These are phyloP conservation scores for Euphorbia celastroides DNA, from an alignment of 441 rosid genomes.

Conservation along the genomic window DNA sequence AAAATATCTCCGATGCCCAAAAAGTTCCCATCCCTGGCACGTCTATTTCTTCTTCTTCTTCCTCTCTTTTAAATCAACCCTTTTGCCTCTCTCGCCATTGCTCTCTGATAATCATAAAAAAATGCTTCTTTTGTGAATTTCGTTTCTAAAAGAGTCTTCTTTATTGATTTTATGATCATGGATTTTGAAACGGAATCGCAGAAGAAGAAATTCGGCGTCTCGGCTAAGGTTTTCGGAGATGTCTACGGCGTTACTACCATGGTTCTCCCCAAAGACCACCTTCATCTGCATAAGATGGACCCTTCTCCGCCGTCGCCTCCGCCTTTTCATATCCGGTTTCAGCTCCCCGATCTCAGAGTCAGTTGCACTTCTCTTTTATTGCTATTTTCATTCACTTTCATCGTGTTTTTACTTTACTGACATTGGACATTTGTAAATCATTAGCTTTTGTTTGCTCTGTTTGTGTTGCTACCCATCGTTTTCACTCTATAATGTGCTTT, in stretches of 20 bases:
- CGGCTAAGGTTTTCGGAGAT: constrained; percentile 36
- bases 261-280: constrained; percentile 56
- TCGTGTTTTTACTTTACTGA: not conserved
- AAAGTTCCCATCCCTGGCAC: no score
- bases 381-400: no score
- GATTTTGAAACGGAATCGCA: constrained; percentile 42
- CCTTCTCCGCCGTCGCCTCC: constrained; percentile 27
- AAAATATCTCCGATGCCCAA: not conserved
- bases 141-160: not conserved
- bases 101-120: not conserved
- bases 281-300: constrained; percentile 48
- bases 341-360: constrained; percentile 57
- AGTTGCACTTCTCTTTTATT: constrained; percentile 1
- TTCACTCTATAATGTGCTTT: no score
- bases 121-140: not conserved
- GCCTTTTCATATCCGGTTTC: constrained; percentile 49
- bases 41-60: not conserved
- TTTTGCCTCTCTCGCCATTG: not conserved
- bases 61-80: not conserved
- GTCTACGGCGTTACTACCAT: constrained; percentile 38
- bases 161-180: not conserved
- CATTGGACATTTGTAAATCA: no score
- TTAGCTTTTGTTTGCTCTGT: no score
- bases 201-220: constrained; percentile 32
- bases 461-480: no score